Percentiles rank a stretch among this genome's conserved stretches.
phyloP scores from a whole-genome alignment of 164 flowering plant species.

The Annona squamosa region DNA sequence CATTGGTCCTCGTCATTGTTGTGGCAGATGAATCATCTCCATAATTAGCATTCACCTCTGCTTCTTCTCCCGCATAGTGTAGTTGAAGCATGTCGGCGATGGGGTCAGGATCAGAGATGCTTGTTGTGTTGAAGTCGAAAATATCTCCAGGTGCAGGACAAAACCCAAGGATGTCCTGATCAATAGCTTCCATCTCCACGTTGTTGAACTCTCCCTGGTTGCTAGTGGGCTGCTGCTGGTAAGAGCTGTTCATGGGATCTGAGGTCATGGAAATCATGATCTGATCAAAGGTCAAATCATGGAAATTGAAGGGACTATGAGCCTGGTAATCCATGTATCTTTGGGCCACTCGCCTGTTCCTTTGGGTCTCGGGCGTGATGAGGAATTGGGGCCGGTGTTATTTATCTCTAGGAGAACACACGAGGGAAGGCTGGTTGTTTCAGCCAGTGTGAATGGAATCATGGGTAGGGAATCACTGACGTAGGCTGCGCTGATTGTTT shows the following conservation, averaged over 20 bases:
- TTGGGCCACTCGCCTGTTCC: background rate
- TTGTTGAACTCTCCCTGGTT: slow-evolving; percentile 10
- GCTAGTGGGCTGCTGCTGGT: background rate
- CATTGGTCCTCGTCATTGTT: slow-evolving; percentile 20
- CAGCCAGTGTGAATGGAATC: too few relatives aligned
- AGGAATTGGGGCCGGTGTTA: background rate
- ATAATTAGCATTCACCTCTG: slow-evolving; percentile 16
- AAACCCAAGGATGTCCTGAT: slow-evolving; percentile 5
- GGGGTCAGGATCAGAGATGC: slow-evolving; percentile 15
- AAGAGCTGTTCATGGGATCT: slow-evolving; percentile 5
- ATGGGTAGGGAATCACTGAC: too few relatives aligned
- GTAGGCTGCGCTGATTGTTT: too few relatives aligned
- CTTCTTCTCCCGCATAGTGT: slow-evolving; percentile 23
- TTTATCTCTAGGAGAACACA: background rate
- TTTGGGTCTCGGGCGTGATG: background rate
- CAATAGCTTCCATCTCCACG: slow-evolving; percentile 12
- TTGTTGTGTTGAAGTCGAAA: slow-evolving; percentile 11
- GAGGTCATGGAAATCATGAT: slow-evolving; percentile 23
- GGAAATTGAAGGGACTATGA: slow-evolving; percentile 1
- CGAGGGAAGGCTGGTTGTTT: background rate
- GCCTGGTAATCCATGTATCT: slow-evolving; percentile 5
- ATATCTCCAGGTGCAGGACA: slow-evolving; percentile 11
- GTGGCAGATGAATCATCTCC: slow-evolving; percentile 44
- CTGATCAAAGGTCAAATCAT: slow-evolving; percentile 37
- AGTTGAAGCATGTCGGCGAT: slow-evolving; percentile 10